Base-by-base conservation (phyloP, 129 eudicot species). In the Glebionis coronaria region DNA sequence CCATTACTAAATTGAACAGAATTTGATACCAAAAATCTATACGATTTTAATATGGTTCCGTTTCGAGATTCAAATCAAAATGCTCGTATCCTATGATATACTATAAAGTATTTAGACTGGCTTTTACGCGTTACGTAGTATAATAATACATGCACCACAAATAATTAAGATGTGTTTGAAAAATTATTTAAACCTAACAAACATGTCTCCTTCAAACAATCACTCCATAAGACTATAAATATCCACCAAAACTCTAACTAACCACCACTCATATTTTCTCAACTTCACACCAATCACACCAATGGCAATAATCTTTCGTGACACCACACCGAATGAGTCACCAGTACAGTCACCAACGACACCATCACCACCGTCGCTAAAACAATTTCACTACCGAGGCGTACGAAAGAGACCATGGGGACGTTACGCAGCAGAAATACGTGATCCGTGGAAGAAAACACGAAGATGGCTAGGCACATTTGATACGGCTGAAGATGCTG, bases 331-430 rank as follows among this genome's bases (percentile, higher is more conserved):
- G 23, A 12, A 21, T 38, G 68, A 16, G 12, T 27, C 51, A 12
- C 4, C 59, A 42, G 4, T 4, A 28, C 21, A 63, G 12, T n/a
- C 42, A 65, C 16, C 76, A 18, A 60, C 56, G 23, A 21, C 72
- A 59, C 57, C 57, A 56, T 12, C 14, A 10, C 56, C 52, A 9
- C 70, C 72, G 10, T 47, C 79, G 21, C 13, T 2, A 0, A 76
- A 69, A 70, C 76, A 61, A 16, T 61, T 76, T 44, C 86, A 38
- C 44, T 84, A 70, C 25, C 80, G 90, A 12, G 90, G 90, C 65
- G 90, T 85, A 1, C 82, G 90, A 14, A 78, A 73, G 78, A 67
- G 95, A 25, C 95, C 90, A 16, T 87, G 95, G 95, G 95, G 94
- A n/a, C 77, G 82, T 2, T 86, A 68, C 81, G 88, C 93, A 5